Evolutionary conservation across 2,329 filamentous ascomycete species (phyloP).

Genomic region (Chaetomium olivaceum): DNA sequence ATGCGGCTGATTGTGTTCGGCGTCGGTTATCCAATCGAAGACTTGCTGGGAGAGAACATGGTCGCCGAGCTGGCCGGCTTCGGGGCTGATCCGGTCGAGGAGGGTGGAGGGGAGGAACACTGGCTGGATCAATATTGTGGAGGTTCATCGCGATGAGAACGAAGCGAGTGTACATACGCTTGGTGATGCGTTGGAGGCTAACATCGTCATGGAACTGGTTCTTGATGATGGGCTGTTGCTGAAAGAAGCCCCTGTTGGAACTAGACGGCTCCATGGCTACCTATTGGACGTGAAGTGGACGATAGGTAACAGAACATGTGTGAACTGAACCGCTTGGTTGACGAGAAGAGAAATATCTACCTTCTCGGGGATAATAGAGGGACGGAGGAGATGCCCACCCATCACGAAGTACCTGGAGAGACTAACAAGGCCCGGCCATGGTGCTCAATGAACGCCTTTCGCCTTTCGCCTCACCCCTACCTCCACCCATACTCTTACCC

Average conservation of each 20-base stretch:
- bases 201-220: conserved; percentile 61
- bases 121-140: conserved; percentile 31
- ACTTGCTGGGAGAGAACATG: conserved; percentile 56
- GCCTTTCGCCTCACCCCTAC: too few species aligned
- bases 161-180: conserved; percentile 42
- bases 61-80: conserved; percentile 51
- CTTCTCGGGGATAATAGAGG: too few species aligned
- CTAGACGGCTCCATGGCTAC: conserved; percentile 46
- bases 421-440: too few species aligned
- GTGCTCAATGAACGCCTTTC: too few species aligned
- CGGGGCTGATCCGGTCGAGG: conserved; percentile 43
- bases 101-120: conserved; percentile 52
- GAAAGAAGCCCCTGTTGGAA: conserved; percentile 57
- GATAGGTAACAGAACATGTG: too few species aligned
- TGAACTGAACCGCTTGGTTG: too few species aligned
- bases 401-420: too few species aligned
- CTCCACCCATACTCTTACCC: too few species aligned
- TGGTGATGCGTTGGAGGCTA: conserved; percentile 53
- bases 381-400: too few species aligned
- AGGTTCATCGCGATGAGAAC: not conserved
- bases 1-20: conserved; percentile 65
- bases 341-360: too few species aligned
- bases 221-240: conserved; percentile 50
- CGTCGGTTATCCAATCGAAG: conserved; percentile 61
- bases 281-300: too few species aligned